phyloP scores from a whole-genome alignment of 805 yeast species.

The Cyberlindnera nakhonratchasimensis region DNA sequence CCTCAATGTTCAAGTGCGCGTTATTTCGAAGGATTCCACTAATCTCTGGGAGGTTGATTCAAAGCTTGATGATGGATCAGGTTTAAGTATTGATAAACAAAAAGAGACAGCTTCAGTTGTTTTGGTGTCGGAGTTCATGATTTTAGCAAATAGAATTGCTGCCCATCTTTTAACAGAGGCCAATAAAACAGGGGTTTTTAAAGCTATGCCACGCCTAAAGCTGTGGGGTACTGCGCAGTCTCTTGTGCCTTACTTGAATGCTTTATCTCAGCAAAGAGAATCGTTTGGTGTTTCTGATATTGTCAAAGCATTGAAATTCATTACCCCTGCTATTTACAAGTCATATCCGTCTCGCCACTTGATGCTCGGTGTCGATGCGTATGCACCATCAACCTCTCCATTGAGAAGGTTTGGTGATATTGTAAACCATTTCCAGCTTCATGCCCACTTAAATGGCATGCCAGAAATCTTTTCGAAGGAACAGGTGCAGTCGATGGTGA shows the following conservation, averaged over 20 bases:
- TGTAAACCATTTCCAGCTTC: conserved; percentile 75
- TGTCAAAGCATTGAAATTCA: conserved; percentile 40
- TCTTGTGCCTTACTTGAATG: conserved; percentile 26
- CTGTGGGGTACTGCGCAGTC: conserved; percentile 27
- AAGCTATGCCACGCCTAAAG: conserved; percentile 24
- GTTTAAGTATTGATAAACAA: conserved; percentile 23
- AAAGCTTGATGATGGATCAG: conserved; percentile 12
- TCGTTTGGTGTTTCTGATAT: conserved; percentile 34
- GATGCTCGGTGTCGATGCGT: conserved; percentile 58
- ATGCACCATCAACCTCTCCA: conserved; percentile 85
- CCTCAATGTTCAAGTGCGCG: conserved; percentile 25
- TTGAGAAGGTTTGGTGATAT: conserved; percentile 79
- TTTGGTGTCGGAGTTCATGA: conserved; percentile 83
- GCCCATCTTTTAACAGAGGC: conserved; percentile 44
- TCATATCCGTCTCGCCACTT: conserved; percentile 48
- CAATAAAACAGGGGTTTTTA: conserved; percentile 50
- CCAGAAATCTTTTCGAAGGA: conserved; percentile 30
- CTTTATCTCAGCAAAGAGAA: conserved; percentile 10
- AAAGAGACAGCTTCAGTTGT: conserved; percentile 46
- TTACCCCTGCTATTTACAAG: conserved; percentile 52
- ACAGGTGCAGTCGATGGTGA: conserved; percentile 35
- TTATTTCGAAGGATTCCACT: conserved; percentile 1
- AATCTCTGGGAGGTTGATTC: conserved; percentile 4
- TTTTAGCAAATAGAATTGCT: conserved; percentile 64
- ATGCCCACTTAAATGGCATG: conserved; percentile 35